These are phyloP conservation scores for Dipteronia dyeriana DNA, from an alignment of 345 rosid genomes.

Conservation along the genomic window DNA sequence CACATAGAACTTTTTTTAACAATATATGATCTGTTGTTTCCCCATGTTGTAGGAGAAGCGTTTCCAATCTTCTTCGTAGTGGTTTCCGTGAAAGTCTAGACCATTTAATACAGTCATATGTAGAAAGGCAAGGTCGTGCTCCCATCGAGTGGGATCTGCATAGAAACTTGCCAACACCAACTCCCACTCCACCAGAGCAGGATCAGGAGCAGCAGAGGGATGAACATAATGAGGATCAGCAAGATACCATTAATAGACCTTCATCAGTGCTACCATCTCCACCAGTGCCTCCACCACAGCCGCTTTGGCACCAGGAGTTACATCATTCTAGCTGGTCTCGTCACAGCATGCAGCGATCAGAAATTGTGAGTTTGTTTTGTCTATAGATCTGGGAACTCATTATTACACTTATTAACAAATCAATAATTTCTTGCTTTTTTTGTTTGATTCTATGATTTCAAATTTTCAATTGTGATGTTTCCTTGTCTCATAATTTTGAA, in stretches of 20 bases:
- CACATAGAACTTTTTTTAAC: background rate
- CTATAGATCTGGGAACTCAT: background rate
- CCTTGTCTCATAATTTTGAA: background rate
- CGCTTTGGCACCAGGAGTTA: constrained; percentile 90
- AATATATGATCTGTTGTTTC: constrained; percentile 9
- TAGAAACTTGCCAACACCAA: constrained; percentile 63
- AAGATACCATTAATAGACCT: constrained; percentile 54
- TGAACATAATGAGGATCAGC: constrained; percentile 59
- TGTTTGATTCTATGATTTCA: constrained; percentile 13
- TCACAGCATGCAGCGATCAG: constrained; percentile 86
- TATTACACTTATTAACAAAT: background rate
- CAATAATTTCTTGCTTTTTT: background rate
- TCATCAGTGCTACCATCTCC: constrained; percentile 72
- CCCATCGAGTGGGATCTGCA: constrained; percentile 94
- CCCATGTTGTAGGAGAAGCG: constrained; percentile 74
- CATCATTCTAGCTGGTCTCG: constrained; percentile 89
- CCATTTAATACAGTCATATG: constrained; percentile 91
- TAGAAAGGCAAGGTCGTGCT: constrained; percentile 85
- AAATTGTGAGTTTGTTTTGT: constrained; percentile 62
- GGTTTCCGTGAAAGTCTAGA: constrained; percentile 99
- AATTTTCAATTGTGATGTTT: constrained; percentile 2
- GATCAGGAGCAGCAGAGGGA: constrained; percentile 69
- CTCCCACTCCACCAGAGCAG: constrained; percentile 59
- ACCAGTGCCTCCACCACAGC: constrained; percentile 91
- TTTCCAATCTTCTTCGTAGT: constrained; percentile 94